Evolutionary conservation across 805 yeast genomes (phyloP).

Genomic region (Metschnikowia arizonensis): DNA sequence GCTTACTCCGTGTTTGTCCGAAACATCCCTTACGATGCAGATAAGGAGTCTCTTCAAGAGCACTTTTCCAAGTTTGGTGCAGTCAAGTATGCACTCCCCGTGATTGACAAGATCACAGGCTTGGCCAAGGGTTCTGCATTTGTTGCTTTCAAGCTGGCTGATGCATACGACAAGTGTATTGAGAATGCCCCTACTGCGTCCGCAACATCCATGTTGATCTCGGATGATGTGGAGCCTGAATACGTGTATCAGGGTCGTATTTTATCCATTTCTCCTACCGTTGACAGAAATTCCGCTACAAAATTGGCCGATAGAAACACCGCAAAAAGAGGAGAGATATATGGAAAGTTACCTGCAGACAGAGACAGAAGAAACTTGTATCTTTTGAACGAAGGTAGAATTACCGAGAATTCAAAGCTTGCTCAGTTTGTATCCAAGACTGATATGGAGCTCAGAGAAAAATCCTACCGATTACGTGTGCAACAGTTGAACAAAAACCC

Average conservation of each 20-base stretch:
- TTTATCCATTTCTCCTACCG: conserved; percentile 76
- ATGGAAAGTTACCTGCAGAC: conserved; percentile 78
- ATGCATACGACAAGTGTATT: conserved; percentile 64
- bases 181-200: conserved; percentile 70
- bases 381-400: conserved; percentile 90
- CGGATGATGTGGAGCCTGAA: conserved; percentile 86
- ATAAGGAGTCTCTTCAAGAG: conserved; percentile 66
- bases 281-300: conserved; percentile 79
- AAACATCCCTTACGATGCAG: conserved; percentile 92
- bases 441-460: conserved; percentile 84
- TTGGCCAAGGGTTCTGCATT: conserved; percentile 93
- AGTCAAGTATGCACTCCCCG: conserved; percentile 90
- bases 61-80: conserved; percentile 84
- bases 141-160: conserved; percentile 71
- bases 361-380: conserved; percentile 82
- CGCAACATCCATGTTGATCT: conserved; percentile 64
- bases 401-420: conserved; percentile 72
- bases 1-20: conserved; percentile 77
- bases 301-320: conserved; percentile 70
- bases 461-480: conserved; percentile 79
- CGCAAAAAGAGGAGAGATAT: conserved; percentile 61
- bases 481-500: conserved; percentile 91
- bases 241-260: conserved; percentile 94
- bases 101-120: conserved; percentile 78
- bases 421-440: conserved; percentile 63